Base-by-base conservation (phyloP, 176 grass and related monocot genomes). In the Oryza officinalis region DNA sequence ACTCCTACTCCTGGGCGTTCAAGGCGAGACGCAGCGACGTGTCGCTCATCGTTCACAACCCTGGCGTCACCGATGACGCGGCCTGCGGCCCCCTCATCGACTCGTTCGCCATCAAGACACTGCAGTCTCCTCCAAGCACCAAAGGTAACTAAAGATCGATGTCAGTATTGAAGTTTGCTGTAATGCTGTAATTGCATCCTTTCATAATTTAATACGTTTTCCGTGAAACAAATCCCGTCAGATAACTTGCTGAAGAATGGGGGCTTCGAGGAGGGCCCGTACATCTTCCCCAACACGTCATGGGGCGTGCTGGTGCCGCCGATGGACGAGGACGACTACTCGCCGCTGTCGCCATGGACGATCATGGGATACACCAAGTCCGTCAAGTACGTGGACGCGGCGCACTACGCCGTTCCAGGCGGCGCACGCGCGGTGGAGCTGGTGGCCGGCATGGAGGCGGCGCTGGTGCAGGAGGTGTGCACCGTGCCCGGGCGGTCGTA, bases 191-290 rank as follows among this genome's bases (percentile, higher is more conserved):
- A 18, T 54, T 20, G 49, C 49, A 20, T 54, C 49, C 49, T 1
- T 23, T 1, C 30, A 0, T 47, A 32, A 35, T 10, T 25, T 8
- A 60, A n/a, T n/a, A n/a, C 20, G 49, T 54, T 54, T 17, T 54
- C 17, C 49, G 10, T 22, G 15, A 27, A 64, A 64, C 35, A n/a
- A 60, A n/a, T 37, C 1, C 11, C 1, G 1, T 30, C 76, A 91
- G 89, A 71, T 10, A 88, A 94, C 78, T 3, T 94, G 41, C 47
- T 94, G 18, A 85, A 61, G 84, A 94, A 94, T 10, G 86, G 87
- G 4, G 92, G 87, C 78, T 89, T 94, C 20, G 92, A 94, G 87
- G 87, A 94, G 5, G 92, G 92, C 0, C 89, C 92, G 27, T 89
- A 83, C 84, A 79, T 94, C 13, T 63, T 87, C 41, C 74, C 84